Evolutionary conservation across 139 green algal species (phyloP).

Genomic region (Volvox reticuliferus): DNA sequence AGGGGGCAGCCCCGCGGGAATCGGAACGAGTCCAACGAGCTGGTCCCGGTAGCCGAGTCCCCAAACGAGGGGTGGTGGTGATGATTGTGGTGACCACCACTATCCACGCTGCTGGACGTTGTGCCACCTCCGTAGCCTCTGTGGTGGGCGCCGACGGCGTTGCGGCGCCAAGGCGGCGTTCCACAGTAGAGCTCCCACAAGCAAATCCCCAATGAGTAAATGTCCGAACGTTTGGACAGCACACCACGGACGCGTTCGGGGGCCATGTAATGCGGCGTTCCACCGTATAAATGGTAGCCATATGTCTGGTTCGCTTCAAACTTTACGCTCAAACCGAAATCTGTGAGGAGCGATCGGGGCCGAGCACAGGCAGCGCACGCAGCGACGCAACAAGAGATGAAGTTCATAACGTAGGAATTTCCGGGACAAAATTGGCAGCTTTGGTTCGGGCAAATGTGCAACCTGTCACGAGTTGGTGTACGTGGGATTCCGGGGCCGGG

Average conservation of each 20-base stretch:
- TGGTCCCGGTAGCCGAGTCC: no score
- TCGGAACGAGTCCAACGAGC: background rate
- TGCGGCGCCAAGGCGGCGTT: constrained; percentile 41
- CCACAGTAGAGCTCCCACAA: constrained; percentile 47
- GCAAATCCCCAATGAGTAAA: constrained; percentile 33
- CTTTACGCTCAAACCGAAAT: constrained; percentile 50
- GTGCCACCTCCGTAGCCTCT: background rate
- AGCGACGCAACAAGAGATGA: no score
- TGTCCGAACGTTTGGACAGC: constrained; percentile 6
- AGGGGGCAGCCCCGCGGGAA: constrained; percentile 22
- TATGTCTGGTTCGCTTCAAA: constrained; percentile 40
- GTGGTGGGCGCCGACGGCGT: constrained; percentile 8
- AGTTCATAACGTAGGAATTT: no score
- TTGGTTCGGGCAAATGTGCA: no score
- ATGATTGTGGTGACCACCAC: no score
- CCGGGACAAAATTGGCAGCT: no score
- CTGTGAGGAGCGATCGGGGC: background rate
- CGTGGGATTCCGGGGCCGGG: no score
- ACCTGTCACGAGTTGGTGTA: no score
- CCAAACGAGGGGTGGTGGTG: background rate
- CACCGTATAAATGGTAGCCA: constrained; percentile 30
- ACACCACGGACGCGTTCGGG: constrained; percentile 35
- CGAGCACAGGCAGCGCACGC: no score
- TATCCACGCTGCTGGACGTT: background rate
- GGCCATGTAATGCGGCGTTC: constrained; percentile 56